Evolutionary conservation across 1,284 basidiomycete genomes (phyloP).

Genomic region (Vanrija sp.): DNA sequence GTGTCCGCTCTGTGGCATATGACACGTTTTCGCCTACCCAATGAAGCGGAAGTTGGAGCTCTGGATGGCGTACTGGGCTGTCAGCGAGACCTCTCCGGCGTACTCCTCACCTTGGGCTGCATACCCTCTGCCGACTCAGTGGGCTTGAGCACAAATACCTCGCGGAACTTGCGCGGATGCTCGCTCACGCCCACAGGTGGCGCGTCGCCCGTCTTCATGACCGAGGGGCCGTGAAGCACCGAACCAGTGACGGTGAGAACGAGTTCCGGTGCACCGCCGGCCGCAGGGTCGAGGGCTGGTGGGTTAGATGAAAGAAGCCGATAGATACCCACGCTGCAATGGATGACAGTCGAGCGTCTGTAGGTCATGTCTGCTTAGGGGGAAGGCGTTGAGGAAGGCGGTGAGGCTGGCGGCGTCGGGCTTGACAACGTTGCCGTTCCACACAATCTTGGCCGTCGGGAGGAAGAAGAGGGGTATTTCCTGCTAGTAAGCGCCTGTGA

Average conservation of each 20-base stretch:
- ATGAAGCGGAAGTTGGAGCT: conserved; percentile 45
- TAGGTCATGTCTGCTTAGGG: conserved; percentile 39
- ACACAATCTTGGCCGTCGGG: conserved; percentile 38
- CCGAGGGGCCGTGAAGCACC: conserved; percentile 39
- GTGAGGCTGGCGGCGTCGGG: conserved; percentile 22
- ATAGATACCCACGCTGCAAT: conserved; percentile 6
- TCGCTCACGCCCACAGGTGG: conserved; percentile 22
- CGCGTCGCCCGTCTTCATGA: conserved; percentile 22
- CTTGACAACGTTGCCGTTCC: conserved; percentile 41
- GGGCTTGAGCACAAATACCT: conserved; percentile 41
- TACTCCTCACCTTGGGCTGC: conserved; percentile 38
- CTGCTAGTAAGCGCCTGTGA: conserved; percentile 12
- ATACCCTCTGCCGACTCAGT: conserved; percentile 36
- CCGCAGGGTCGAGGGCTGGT: conserved; percentile 15
- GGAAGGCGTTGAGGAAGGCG: conserved; percentile 36
- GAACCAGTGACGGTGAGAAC: conserved; percentile 43
- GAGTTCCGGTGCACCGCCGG: conserved; percentile 31
- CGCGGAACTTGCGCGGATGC: conserved; percentile 42
- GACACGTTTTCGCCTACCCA: conserved; percentile 17
- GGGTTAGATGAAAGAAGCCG: background rate
- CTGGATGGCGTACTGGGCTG: conserved; percentile 36
- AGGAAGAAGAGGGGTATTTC: conserved; percentile 39
- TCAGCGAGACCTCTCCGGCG: background rate
- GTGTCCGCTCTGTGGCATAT: no score
- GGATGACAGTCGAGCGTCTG: conserved; percentile 47